Evolutionary conservation across 2,329 filamentous ascomycete species (phyloP).

Genomic region (Verticillium nubilum): DNA sequence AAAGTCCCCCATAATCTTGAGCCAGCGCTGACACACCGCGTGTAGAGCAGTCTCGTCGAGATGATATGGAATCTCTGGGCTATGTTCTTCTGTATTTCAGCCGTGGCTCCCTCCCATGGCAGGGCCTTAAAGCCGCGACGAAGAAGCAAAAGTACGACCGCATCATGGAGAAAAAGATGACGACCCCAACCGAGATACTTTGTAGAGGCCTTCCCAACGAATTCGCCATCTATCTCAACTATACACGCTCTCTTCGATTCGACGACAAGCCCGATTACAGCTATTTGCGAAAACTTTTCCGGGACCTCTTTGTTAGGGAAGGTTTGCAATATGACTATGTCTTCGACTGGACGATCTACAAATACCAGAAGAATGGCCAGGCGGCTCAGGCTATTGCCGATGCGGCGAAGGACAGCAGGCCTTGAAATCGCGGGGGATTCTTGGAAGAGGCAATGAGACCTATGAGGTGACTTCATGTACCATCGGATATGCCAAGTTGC

Average conservation of each 20-base stretch:
- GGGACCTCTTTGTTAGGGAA: slow-evolving; percentile 96
- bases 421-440: too few relatives aligned
- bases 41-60: slow-evolving; percentile 91
- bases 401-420: slow-evolving; percentile 47
- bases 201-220: slow-evolving; percentile 99
- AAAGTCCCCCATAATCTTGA: too few relatives aligned
- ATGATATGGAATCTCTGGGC: slow-evolving; percentile 98
- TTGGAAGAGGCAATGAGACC: too few relatives aligned
- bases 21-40: slow-evolving; percentile 18
- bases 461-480: too few relatives aligned
- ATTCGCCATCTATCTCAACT: slow-evolving; percentile 99
- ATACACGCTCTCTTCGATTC: slow-evolving; percentile 96
- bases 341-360: slow-evolving; percentile 99
- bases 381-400: slow-evolving; percentile 65
- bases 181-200: slow-evolving; percentile 94
- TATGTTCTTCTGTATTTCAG: slow-evolving; percentile 99
- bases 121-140: slow-evolving; percentile 95
- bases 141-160: slow-evolving; percentile 99
- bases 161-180: slow-evolving; percentile 99
- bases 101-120: slow-evolving; percentile 97
- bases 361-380: slow-evolving; percentile 99
- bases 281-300: slow-evolving; percentile 99
- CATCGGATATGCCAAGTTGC: too few relatives aligned
- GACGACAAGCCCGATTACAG: slow-evolving; percentile 99
- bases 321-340: slow-evolving; percentile 99